These are phyloP conservation scores for Penicillium chermesinum DNA, from an alignment of 495 filamentous ascomycete genomes.

Conservation along the genomic window DNA sequence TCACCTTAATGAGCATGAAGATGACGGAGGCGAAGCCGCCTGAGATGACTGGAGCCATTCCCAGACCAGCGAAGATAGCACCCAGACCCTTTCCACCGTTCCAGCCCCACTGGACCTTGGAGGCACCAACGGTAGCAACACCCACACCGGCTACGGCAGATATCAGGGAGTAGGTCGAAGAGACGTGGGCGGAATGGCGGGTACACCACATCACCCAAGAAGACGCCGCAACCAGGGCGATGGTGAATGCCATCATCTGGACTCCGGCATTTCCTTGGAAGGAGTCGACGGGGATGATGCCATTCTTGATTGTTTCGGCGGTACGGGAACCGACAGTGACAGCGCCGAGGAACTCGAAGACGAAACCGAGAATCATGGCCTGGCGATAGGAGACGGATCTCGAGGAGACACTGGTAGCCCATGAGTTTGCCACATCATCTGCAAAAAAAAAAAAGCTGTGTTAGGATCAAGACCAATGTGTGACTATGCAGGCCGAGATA, in stretches of 20 bases:
- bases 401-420: slow-evolving; percentile 65
- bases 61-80: slow-evolving; percentile 56
- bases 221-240: slow-evolving; percentile 51
- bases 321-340: slow-evolving; percentile 56
- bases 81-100: slow-evolving; percentile 54
- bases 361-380: slow-evolving; percentile 61
- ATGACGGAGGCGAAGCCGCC: slow-evolving; percentile 51
- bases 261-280: slow-evolving; percentile 51
- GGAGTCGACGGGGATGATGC: slow-evolving; percentile 47
- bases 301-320: slow-evolving; percentile 55
- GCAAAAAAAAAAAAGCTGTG: background rate
- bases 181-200: slow-evolving; percentile 55
- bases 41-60: slow-evolving; percentile 56
- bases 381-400: slow-evolving; percentile 60
- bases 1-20: slow-evolving; percentile 57
- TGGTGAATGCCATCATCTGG: slow-evolving; percentile 57
- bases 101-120: slow-evolving; percentile 59
- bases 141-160: slow-evolving; percentile 59
- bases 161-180: slow-evolving; percentile 60
- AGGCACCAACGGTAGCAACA: slow-evolving; percentile 53
- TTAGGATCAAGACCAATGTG: background rate
- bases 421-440: slow-evolving; percentile 76
- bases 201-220: slow-evolving; percentile 61
- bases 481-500: background rate
- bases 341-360: slow-evolving; percentile 60